These are phyloP conservation scores for Calcarisporium arbuscula DNA, from an alignment of 2,329 filamentous ascomycete genomes.

Conservation along the genomic window DNA sequence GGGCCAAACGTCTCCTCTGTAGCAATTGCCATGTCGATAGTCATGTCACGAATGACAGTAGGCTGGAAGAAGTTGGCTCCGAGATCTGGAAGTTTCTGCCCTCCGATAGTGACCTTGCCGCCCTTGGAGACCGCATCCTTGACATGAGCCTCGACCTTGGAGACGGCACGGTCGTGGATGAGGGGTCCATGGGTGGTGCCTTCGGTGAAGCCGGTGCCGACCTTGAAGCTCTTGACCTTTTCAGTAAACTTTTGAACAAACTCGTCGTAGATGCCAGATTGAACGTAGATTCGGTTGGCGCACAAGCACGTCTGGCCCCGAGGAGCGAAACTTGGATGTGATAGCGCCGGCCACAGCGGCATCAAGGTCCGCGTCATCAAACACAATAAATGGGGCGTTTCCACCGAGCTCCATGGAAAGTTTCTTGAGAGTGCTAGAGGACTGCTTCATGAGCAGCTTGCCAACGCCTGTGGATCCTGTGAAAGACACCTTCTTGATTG, in stretches of 20 bases:
- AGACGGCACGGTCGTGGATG: slow-evolving; percentile 76
- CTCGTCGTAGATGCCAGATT: slow-evolving; percentile 68
- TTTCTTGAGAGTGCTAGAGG: slow-evolving; percentile 75
- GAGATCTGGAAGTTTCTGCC: slow-evolving; percentile 64
- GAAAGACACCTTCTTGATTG: slow-evolving; percentile 86
- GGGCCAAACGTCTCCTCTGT: slow-evolving; percentile 94
- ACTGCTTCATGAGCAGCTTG: slow-evolving; percentile 82
- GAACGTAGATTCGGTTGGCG: slow-evolving; percentile 77
- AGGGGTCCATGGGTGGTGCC: slow-evolving; percentile 73
- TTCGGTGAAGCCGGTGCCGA: slow-evolving; percentile 67
- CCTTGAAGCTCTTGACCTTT: slow-evolving; percentile 67
- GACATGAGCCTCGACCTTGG: slow-evolving; percentile 75
- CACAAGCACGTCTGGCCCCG: slow-evolving; percentile 94
- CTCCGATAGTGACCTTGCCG: slow-evolving; percentile 67
- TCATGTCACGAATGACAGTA: slow-evolving; percentile 86
- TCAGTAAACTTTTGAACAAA: slow-evolving; percentile 65
- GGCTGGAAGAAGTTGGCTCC: slow-evolving; percentile 85
- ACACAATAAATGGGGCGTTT: slow-evolving; percentile 94
- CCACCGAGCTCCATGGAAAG: slow-evolving; percentile 86
- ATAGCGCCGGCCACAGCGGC: slow-evolving; percentile 77
- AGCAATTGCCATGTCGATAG: slow-evolving; percentile 73
- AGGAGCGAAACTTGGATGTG: slow-evolving; percentile 85
- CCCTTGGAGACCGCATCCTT: slow-evolving; percentile 73
- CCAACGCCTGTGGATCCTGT: slow-evolving; percentile 71
- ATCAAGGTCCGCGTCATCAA: slow-evolving; percentile 89